Evolutionary conservation across 2,329 filamentous ascomycete genomes (phyloP), one percentile per base, ranked within the genome.

Genomic region (Colletotrichum simmondsii): DNA sequence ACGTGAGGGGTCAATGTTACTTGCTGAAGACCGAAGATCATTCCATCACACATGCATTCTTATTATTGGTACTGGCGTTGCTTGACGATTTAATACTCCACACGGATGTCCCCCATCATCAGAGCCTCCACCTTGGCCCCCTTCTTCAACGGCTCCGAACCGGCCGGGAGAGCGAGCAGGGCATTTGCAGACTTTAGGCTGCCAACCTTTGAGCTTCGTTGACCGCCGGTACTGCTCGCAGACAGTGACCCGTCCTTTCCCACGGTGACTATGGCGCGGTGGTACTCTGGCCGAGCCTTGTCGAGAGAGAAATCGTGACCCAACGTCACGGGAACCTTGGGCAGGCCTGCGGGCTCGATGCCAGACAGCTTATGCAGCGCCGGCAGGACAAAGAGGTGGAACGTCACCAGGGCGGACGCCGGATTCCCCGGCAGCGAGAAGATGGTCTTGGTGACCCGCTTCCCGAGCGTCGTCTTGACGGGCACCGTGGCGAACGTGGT

Each of bases 361-460:
- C 95, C 97, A 12, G 91, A 88, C 77, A 93, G 87, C 76, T 93
- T 91, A 78, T 97, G 95, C 72, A 99, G 84, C 0, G 94, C 92
- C 0, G 97, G 97, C 12, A 99, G 87, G 10, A 98, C 95, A 81
- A 99, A 98, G 2, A 99, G 89, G 79, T 98, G 94, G 78, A 97
- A 95, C 0, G 96, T 97, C 11, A 98, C 97, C 2, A 98, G 88
- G 0, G 97, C 96, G 2, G 94, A 97, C 2, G 96, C 97, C 0
- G 97, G 97, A 80, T 99, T 99, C 0, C 97, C 97, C 0, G 97
- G 97, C 0, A 99, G 87, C 0, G 94, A 94, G 83, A 99, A 99
- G 75, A 99, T 90, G 71, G 92, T 88, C 79, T 94, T 95, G 1
- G 84, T 85, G 28, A 90, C 82, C 58, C 91, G 88, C 53, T 89